A percentile compares a stretch with the other conserved stretches of the same genome.
These are phyloP conservation scores for Elasticomyces elasticus DNA, from an alignment of 495 filamentous ascomycete species.

Conservation along the genomic window DNA sequence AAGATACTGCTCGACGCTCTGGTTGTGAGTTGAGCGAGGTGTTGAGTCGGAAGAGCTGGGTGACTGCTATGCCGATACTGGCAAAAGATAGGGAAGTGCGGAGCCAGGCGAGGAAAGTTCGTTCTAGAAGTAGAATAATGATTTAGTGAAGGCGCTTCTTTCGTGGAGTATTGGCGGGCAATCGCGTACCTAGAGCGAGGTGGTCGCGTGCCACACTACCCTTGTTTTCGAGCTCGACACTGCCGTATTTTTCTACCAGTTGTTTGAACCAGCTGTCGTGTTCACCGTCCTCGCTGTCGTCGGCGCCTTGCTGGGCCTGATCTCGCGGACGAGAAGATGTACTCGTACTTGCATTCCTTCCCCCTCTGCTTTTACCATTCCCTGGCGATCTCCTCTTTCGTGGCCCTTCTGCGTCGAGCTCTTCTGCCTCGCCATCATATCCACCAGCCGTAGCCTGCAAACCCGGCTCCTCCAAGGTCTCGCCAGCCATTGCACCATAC, in stretches of 20 bases:
- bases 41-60: slow-evolving; percentile 92
- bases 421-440: slow-evolving; percentile 9
- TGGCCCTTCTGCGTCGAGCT: slow-evolving; percentile 1
- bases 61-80: slow-evolving; percentile 90
- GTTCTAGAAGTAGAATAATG: slow-evolving; percentile 66
- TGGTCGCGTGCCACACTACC: slow-evolving; percentile 93
- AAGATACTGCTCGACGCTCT: slow-evolving; percentile 12
- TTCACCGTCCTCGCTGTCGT: slow-evolving; percentile 21
- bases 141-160: background rate
- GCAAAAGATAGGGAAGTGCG: slow-evolving; percentile 93
- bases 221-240: slow-evolving; percentile 90
- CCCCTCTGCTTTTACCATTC: background rate
- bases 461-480: background rate
- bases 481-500: slow-evolving; percentile 16
- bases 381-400: background rate
- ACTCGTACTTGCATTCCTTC: background rate
- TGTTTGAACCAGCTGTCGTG: slow-evolving; percentile 39
- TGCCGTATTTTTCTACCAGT: slow-evolving; percentile 59
- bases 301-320: background rate
- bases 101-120: slow-evolving; percentile 95
- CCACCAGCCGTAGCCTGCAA: background rate
- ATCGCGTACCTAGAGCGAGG: slow-evolving; percentile 71
- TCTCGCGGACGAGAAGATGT: background rate
- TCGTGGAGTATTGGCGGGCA: background rate
- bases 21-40: slow-evolving; percentile 42